Evolutionary conservation across 192 early-diverging fungal species (phyloP).

Genomic region (Coemansia sp.): DNA sequence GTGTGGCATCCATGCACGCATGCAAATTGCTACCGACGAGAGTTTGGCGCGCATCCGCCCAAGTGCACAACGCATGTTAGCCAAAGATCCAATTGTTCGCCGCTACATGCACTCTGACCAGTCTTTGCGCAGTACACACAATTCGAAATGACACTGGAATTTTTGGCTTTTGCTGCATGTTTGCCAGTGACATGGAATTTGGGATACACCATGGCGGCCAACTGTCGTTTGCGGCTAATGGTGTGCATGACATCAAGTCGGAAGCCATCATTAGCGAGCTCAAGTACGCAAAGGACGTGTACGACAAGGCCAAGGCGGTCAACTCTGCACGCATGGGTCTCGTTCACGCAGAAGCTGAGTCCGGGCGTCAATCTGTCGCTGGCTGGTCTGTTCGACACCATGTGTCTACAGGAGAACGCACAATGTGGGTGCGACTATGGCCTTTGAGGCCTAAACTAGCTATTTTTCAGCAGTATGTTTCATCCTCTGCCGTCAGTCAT

Average conservation of each 20-base stretch:
- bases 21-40: constrained; percentile 11
- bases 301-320: constrained; percentile 85
- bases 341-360: constrained; percentile 90
- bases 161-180: constrained; percentile 1
- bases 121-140: not conserved
- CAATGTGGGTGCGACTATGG: constrained; percentile 88
- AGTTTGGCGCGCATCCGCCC: constrained; percentile 9
- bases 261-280: no score
- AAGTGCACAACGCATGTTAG: constrained; percentile 16
- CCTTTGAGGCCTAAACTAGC: constrained; percentile 79
- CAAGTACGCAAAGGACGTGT: constrained; percentile 58
- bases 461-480: constrained; percentile 5
- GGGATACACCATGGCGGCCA: no score
- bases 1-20: constrained; percentile 29
- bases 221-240: no score
- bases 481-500: not conserved
- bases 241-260: no score
- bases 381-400: constrained; percentile 92
- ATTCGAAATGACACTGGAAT: not conserved
- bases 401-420: constrained; percentile 90
- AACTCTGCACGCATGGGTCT: constrained; percentile 84
- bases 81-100: constrained; percentile 23
- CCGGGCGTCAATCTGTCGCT: constrained; percentile 92
- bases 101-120: constrained; percentile 9
- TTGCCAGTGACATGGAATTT: not conserved